phyloP scores from a whole-genome alignment of 306 rosid genomes.

The Canavalia gladiata region DNA sequence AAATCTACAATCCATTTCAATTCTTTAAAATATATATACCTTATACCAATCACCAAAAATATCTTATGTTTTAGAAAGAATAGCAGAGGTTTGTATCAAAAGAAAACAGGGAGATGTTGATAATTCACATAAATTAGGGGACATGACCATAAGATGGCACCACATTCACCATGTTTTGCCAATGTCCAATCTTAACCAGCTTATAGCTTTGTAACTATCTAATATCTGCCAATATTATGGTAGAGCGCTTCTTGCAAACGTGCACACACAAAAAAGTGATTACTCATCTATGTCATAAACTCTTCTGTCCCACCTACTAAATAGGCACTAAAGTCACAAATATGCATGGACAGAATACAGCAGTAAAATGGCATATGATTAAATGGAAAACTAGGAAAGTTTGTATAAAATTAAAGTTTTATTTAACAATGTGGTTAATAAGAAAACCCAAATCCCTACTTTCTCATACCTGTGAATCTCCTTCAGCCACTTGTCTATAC shows the following conservation, averaged over 20 bases:
- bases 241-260: neutral
- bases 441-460: constrained; percentile 8
- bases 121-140: neutral
- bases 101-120: neutral
- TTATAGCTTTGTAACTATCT: neutral
- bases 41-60: neutral
- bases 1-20: neutral
- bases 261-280: neutral
- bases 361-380: neutral
- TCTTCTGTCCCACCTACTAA: constrained; percentile 11
- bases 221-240: neutral
- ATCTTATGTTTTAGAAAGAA: neutral
- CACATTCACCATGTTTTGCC: neutral
- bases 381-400: neutral
- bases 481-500: constrained; percentile 96
- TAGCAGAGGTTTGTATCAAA: neutral
- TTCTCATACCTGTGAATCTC: constrained; percentile 83
- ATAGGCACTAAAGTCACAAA: neutral
- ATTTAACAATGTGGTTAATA: neutral
- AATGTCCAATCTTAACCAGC: neutral
- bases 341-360: constrained; percentile 19
- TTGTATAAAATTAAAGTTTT: neutral
- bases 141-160: neutral
- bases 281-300: neutral
- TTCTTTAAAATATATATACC: neutral